Evolutionary conservation across 352 stramenopile species (phyloP).

Genomic region (Hyaloperonospora arabidopsidis): DNA sequence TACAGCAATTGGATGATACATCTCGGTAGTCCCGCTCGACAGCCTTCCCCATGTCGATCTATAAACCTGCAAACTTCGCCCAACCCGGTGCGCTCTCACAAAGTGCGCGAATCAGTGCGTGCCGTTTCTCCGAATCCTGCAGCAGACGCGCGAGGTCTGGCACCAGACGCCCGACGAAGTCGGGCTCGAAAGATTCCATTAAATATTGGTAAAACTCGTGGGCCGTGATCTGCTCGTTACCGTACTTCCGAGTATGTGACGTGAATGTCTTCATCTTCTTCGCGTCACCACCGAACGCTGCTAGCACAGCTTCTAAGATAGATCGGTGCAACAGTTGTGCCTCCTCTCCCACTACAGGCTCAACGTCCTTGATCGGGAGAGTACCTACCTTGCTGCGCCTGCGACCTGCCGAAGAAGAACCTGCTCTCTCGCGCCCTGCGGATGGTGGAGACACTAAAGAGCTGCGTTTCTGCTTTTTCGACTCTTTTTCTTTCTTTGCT

Average conservation of each 20-base stretch:
- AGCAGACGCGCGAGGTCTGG: constrained; percentile 77
- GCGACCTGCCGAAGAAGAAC: constrained; percentile 33
- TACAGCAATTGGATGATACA: background rate
- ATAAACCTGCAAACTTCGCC: constrained; percentile 77
- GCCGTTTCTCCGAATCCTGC: constrained; percentile 78
- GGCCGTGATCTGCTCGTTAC: constrained; percentile 77
- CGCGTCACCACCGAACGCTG: constrained; percentile 59
- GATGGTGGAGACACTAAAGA: constrained; percentile 28
- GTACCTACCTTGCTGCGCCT: constrained; percentile 33
- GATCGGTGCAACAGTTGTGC: constrained; percentile 76
- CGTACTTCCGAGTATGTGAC: constrained; percentile 78
- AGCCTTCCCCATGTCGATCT: constrained; percentile 11
- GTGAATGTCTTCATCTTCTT: constrained; percentile 86
- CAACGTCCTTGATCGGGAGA: constrained; percentile 66
- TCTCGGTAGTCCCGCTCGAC: background rate
- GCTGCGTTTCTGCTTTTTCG: constrained; percentile 58
- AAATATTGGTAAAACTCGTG: constrained; percentile 87
- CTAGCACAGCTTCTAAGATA: constrained; percentile 69
- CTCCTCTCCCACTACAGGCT: constrained; percentile 76
- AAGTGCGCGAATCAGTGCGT: constrained; percentile 72
- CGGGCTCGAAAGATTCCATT: constrained; percentile 79
- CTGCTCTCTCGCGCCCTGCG: constrained; percentile 23
- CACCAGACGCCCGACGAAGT: constrained; percentile 80
- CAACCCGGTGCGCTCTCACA: constrained; percentile 79
- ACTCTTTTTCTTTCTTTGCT: constrained; percentile 68